phyloP scores from a whole-genome alignment of 2,329 filamentous ascomycete species.

The Alternaria dauci region DNA sequence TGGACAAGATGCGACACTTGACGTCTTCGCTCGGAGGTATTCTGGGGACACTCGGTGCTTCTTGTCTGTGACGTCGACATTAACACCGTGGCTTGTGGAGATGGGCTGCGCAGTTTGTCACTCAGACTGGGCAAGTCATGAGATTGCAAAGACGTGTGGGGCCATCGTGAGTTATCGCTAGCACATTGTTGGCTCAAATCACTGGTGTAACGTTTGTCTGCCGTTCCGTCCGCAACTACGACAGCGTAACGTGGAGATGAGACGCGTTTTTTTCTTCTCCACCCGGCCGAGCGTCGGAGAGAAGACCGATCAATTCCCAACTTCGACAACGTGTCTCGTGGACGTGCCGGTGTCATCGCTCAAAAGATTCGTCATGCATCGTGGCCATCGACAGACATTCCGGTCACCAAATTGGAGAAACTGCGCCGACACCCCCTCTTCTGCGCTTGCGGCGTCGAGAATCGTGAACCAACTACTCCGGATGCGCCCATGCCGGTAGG shows the following conservation, averaged over 20 bases:
- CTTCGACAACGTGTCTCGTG: not conserved
- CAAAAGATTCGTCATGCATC: conserved; percentile 7
- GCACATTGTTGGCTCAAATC: conserved; percentile 11
- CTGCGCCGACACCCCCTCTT: conserved; percentile 1
- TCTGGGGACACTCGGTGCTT: conserved; percentile 15
- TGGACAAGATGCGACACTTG: conserved; percentile 11
- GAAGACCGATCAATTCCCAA: not conserved
- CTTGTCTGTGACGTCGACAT: conserved; percentile 13
- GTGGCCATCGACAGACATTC: not conserved
- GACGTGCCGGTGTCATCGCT: not conserved
- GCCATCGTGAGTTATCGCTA: conserved; percentile 23
- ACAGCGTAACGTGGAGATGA: conserved; percentile 17
- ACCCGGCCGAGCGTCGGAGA: not conserved
- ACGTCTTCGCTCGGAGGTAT: conserved; percentile 15
- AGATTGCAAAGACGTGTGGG: conserved; percentile 20
- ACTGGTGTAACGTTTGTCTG: conserved; percentile 9
- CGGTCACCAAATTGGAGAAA: not conserved
- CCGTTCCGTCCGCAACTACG: conserved; percentile 17
- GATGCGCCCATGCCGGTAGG: conserved; percentile 1
- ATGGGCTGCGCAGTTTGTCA: not conserved
- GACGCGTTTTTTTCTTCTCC: not conserved
- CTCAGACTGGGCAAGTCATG: conserved; percentile 6
- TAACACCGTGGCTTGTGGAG: conserved; percentile 2
- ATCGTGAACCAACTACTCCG: conserved; percentile 4
- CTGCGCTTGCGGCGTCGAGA: conserved; percentile 1